phyloP scores from a whole-genome alignment of 768 basidiomycete genomes.

The Ephemerocybe angulata region DNA sequence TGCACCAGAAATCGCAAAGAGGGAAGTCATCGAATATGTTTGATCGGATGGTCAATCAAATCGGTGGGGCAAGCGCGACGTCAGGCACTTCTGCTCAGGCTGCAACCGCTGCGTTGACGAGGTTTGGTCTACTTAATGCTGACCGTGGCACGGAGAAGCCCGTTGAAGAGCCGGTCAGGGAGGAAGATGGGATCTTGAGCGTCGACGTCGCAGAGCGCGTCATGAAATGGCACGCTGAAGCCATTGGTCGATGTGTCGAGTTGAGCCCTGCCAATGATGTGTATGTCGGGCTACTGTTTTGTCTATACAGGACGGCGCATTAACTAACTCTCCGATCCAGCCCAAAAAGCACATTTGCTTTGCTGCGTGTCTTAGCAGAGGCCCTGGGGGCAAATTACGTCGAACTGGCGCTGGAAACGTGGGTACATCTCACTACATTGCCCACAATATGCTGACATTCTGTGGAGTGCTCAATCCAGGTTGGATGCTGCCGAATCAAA shows the following conservation, averaged over 20 bases:
- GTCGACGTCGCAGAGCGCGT: slow-evolving; percentile 82
- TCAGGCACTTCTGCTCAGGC: slow-evolving; percentile 78
- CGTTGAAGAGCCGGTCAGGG: slow-evolving; percentile 66
- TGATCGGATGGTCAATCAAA: slow-evolving; percentile 88
- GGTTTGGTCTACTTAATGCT: slow-evolving; percentile 78
- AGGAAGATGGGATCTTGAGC: slow-evolving; percentile 79
- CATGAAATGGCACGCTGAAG: slow-evolving; percentile 97
- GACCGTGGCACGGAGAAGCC: slow-evolving; percentile 47
- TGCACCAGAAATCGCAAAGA: slow-evolving; percentile 56
- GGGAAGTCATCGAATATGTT: slow-evolving; percentile 71
- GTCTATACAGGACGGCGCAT: not conserved
- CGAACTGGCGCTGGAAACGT: slow-evolving; percentile 93
- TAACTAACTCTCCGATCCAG: slow-evolving; percentile 39
- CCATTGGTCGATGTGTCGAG: slow-evolving; percentile 91
- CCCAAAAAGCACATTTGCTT: slow-evolving; percentile 81
- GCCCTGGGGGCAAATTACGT: slow-evolving; percentile 80
- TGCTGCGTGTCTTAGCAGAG: slow-evolving; percentile 84
- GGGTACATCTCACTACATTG: slow-evolving; percentile 25
- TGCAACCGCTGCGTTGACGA: slow-evolving; percentile 75
- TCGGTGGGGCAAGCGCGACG: slow-evolving; percentile 66
- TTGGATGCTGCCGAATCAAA: slow-evolving; percentile 74
- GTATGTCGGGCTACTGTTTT: slow-evolving; percentile 49
- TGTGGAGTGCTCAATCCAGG: slow-evolving; percentile 59
- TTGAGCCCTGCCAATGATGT: slow-evolving; percentile 78
- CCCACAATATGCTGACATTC: slow-evolving; percentile 8